Evolutionary conservation across 768 basidiomycete species (phyloP), one percentile per base, ranked within the genome.

Genomic region (Vishniacozyma victoriae): DNA sequence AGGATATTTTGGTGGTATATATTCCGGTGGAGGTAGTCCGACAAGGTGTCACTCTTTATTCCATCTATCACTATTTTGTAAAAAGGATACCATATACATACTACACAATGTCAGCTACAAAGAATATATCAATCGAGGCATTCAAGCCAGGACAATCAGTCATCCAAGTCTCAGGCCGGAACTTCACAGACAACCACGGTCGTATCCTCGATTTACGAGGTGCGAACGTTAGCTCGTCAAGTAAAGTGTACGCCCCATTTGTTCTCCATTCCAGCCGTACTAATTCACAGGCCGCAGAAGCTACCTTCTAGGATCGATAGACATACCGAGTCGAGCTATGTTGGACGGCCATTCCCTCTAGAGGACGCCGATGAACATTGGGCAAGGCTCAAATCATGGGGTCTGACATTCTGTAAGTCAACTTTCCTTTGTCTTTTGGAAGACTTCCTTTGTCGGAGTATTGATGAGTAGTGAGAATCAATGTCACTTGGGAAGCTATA

Each of bases 401-500:
- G 91, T 0, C 72, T 92, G 58, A 84, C 86, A 0, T 87, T 90
- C 64, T 76, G 90, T 90, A 59, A 18, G 84, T 76, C 12, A n/a
- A 18, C 12, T 14, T 3, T 7, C 7, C 22, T 22, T 14, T n/a
- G 16, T 33, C 31, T n/a, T 31, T 11, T 44, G 22, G 25, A 20
- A 13, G 44, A 44, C 1, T 19, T n/a, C 44, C n/a, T 15, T 5
- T 20, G 24, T 39, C 9, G 9, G 40, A 43, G 12, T 4, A 24
- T 46, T 7, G n/a, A 43, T 15, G 7, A 26, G 7, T 46, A 91
- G 88, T 95, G 44, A 79, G 92, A 33, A 89, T 99, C 60, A 81
- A 92, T 22, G 81, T 97, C 3, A 92, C 93, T 1, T 99, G 93
- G 93, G 93, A 99, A 69, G 89, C 93, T 0, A 78, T 97, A 14